These are phyloP conservation scores for Oxytropis ochrocephala DNA, from an alignment of 306 rosid genomes.

Conservation along the genomic window DNA sequence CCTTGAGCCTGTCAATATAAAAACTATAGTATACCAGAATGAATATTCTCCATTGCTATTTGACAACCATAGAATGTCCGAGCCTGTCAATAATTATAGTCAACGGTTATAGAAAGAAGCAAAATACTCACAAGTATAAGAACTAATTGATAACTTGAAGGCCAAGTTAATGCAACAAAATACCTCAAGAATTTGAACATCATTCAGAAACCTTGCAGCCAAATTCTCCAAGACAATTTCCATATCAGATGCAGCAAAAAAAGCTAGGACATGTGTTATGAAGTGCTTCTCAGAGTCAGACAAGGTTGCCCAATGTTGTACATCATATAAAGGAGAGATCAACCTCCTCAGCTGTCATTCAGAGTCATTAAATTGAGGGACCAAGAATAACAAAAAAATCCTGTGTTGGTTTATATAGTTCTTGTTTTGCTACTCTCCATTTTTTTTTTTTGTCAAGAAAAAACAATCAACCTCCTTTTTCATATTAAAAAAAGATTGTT, in stretches of 20 bases:
- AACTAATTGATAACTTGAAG: not conserved
- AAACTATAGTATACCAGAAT: conserved; percentile 70
- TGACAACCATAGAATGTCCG: conserved; percentile 93
- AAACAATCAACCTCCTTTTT: no score
- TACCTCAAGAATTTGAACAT: conserved; percentile 90
- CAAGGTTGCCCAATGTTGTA: conserved; percentile 65
- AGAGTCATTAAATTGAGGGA: conserved; percentile 17
- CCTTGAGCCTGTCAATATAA: no score
- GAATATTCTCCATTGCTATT: conserved; percentile 93
- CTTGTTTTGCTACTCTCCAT: no score
- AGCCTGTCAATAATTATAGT: conserved; percentile 45
- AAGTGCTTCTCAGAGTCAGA: conserved; percentile 79
- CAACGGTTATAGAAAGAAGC: no score
- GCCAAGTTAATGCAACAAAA: not conserved
- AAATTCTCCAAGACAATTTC: conserved; percentile 88
- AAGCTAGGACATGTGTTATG: conserved; percentile 69
- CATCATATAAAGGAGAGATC: conserved; percentile 71
- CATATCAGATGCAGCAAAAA: conserved; percentile 93
- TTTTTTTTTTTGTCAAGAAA: no score
- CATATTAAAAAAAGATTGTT: no score
- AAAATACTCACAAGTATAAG: not conserved
- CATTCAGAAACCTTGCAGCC: conserved; percentile 77
- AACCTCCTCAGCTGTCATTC: conserved; percentile 81
- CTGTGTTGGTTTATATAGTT: no score
- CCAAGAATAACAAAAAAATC: not conserved